phyloP scores from a whole-genome alignment of 208 protist genomes.

The Lotmaria passim region DNA sequence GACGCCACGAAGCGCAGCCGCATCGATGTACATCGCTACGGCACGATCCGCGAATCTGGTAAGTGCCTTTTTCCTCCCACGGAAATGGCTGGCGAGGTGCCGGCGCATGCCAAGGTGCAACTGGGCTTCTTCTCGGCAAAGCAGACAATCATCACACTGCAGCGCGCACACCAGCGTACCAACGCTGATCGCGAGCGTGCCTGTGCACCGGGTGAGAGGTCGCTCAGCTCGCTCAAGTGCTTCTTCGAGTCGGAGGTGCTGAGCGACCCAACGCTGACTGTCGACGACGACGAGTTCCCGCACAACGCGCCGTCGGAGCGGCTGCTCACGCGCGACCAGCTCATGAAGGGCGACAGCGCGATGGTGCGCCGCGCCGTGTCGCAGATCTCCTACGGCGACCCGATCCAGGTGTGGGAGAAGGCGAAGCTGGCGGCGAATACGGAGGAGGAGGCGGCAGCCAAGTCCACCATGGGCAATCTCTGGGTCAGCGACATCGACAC shows the following conservation, averaged over 20 bases:
- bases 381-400: slow-evolving; percentile 80
- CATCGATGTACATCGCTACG: slow-evolving; percentile 70
- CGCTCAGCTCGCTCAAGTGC: slow-evolving; percentile 59
- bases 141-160: slow-evolving; percentile 69
- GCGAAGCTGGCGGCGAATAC: slow-evolving; percentile 9
- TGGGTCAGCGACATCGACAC: slow-evolving; percentile 79
- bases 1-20: slow-evolving; percentile 44
- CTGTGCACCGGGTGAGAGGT: slow-evolving; percentile 31
- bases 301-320: slow-evolving; percentile 70
- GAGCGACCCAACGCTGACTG: slow-evolving; percentile 56
- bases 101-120: slow-evolving; percentile 70
- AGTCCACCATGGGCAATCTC: slow-evolving; percentile 48
- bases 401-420: slow-evolving; percentile 81
- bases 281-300: slow-evolving; percentile 73
- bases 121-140: slow-evolving; percentile 87
- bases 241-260: slow-evolving; percentile 81
- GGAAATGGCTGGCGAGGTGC: slow-evolving; percentile 42
- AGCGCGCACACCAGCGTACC: slow-evolving; percentile 20
- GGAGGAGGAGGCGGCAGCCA: slow-evolving; percentile 12
- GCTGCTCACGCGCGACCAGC: slow-evolving; percentile 51
- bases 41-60: slow-evolving; percentile 77
- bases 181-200: slow-evolving; percentile 56
- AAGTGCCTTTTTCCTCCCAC: slow-evolving; percentile 75
- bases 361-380: slow-evolving; percentile 58
- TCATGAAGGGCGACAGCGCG: slow-evolving; percentile 34